Base-by-base conservation (phyloP, 441 rosid species). In the Euphorbia celastroides region DNA sequence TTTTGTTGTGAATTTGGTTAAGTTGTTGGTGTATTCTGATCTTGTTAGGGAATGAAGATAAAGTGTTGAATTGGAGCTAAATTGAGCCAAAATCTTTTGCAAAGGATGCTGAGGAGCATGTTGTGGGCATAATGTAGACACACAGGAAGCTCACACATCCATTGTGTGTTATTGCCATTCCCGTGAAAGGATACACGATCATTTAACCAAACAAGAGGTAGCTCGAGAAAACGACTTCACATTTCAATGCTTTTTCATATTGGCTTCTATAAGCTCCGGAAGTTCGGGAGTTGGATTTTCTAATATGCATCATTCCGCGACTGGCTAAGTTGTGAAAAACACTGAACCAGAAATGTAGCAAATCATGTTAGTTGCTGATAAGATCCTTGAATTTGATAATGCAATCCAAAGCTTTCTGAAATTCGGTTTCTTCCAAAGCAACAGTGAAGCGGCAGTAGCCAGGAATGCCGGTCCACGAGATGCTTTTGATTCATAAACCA, bases 401-500 rank as follows among this genome's bases (percentile, higher is more conserved):
- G 79, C 90, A 85, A 60, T 78, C 79, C 83, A 93, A 72, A 57
- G 95, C 97, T 64, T 54, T 83, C 69, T 90, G 85, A 42, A 93
- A 90, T 67, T 89, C 89, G 14, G 71, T 71, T 26, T 85, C 95
- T 74, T 86, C 93, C 78, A 86, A 69, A 22, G 95, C 97, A 52
- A 85, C 36, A 0, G 92, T 71, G 82, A 93, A 90, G 78, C 97
- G 94, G 77, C 97, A 90, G 74, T 88, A 93, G 59, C 93, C 92
- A 0, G 92, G 92, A 23, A 90, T 82, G 66, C 97, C 96, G 0
- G 92, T 88, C 98, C 98, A 90, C 0, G 75, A 70, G 56, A 93
- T 82, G 20, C 97, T 77, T 79, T 90, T 93, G 73, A 93, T 85
- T 64, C 97, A 93, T 66, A 93, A 79, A 26, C 97, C 98, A 0